Conservation (phyloP, 2,329 filamentous ascomycete genomes). For the Saccharata proteae region DNA sequence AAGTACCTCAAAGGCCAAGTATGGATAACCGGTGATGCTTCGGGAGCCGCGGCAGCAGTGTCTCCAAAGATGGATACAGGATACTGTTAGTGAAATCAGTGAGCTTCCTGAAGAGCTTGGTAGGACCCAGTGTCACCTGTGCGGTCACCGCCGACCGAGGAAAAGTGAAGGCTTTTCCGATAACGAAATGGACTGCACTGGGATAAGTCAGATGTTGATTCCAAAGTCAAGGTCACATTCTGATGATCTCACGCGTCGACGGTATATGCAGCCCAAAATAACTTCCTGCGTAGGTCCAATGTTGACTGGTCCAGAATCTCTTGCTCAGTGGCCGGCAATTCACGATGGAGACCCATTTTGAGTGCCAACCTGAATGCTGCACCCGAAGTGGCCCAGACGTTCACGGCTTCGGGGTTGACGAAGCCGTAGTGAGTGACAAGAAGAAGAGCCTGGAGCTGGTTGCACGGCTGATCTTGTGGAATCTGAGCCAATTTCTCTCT, state of each 20-base stretch:
- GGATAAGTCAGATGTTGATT: too few species aligned
- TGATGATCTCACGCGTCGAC: conserved; percentile 3
- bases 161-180: conserved; percentile 4
- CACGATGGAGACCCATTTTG: conserved; percentile 3
- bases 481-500: conserved; percentile 4
- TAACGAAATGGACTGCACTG: conserved; percentile 6
- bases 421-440: conserved; percentile 7
- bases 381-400: conserved; percentile 2
- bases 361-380: conserved; percentile 3
- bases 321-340: not conserved
- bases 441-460: conserved; percentile 4
- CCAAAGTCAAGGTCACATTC: rapidly evolving
- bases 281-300: conserved; percentile 5
- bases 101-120: not conserved
- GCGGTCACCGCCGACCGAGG: conserved; percentile 2
- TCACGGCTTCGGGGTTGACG: conserved; percentile 4
- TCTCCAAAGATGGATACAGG: conserved; percentile 5
- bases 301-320: conserved; percentile 1
- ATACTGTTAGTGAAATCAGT: not conserved
- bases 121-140: not conserved
- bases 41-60: too few species aligned
- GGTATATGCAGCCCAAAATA: conserved; percentile 7
- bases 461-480: conserved; percentile 2
- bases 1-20: not conserved
- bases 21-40: too few species aligned